These are phyloP conservation scores for Guyanaporus albipodus DNA, from an alignment of 768 basidiomycete genomes.

Conservation along the genomic window DNA sequence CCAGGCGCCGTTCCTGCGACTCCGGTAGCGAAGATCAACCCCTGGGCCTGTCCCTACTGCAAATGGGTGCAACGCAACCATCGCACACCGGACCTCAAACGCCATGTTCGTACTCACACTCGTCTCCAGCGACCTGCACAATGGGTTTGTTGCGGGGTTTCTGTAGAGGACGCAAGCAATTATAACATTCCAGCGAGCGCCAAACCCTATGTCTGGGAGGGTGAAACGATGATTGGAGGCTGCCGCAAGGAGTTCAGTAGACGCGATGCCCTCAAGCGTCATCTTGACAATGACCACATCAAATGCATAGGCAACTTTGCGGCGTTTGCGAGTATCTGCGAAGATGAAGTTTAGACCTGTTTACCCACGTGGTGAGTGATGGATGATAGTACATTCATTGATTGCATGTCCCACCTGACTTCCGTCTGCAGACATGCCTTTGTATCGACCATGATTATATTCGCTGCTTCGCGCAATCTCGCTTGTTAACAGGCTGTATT, in stretches of 20 bases:
- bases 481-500: conserved; percentile 6
- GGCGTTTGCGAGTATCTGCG: conserved; percentile 24
- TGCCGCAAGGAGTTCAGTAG: conserved; percentile 37
- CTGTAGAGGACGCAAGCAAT: conserved; percentile 21
- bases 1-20: conserved; percentile 15
- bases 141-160: conserved; percentile 38
- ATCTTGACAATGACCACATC: conserved; percentile 36
- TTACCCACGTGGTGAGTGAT: conserved; percentile 8
- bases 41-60: conserved; percentile 45
- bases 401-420: neutral
- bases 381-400: neutral
- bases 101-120: conserved; percentile 54
- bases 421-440: neutral
- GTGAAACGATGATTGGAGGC: conserved; percentile 34
- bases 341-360: conserved; percentile 20
- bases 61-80: conserved; percentile 45
- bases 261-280: conserved; percentile 39
- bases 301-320: conserved; percentile 32
- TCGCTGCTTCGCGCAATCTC: neutral
- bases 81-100: conserved; percentile 55
- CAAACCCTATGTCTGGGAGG: conserved; percentile 26
- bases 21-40: conserved; percentile 29
- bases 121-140: conserved; percentile 33
- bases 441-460: conserved; percentile 8
- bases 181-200: conserved; percentile 22